phyloP scores from a whole-genome alignment of 306 rosid genomes.

The Lotus japonicus region DNA sequence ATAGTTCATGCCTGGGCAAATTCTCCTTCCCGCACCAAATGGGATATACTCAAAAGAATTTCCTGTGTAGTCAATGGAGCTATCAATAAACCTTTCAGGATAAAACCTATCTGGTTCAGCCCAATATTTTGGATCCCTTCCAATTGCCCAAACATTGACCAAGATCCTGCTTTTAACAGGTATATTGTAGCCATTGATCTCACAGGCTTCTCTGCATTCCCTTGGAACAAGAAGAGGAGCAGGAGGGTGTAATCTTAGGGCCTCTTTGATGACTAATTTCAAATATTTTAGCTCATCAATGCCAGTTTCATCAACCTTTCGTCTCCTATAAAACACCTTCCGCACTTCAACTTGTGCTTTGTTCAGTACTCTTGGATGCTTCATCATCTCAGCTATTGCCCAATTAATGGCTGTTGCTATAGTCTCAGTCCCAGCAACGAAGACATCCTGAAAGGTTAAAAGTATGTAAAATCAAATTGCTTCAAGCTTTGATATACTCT shows the following conservation, averaged over 20 bases:
- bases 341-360: constrained; percentile 15
- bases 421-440: neutral
- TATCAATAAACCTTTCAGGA: neutral
- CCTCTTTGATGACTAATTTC: constrained; percentile 24
- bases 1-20: neutral
- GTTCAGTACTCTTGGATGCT: constrained; percentile 5
- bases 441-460: neutral
- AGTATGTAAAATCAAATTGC: no score
- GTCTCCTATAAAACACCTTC: neutral
- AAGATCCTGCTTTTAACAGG: constrained; percentile 6
- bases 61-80: neutral
- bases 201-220: neutral
- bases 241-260: constrained; percentile 18
- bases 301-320: neutral
- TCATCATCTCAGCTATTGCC: constrained; percentile 5
- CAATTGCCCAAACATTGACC: constrained; percentile 23
- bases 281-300: constrained; percentile 5
- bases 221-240: neutral
- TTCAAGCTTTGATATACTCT: no score
- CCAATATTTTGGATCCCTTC: constrained; percentile 21
- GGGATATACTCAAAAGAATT: neutral
- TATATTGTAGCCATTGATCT: constrained; percentile 5
- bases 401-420: neutral
- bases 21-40: constrained; percentile 25
- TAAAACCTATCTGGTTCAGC: neutral